Evolutionary conservation across 495 filamentous ascomycete species (phyloP), one percentile per base, ranked within the genome.

Genomic region (Penicillium salamii): DNA sequence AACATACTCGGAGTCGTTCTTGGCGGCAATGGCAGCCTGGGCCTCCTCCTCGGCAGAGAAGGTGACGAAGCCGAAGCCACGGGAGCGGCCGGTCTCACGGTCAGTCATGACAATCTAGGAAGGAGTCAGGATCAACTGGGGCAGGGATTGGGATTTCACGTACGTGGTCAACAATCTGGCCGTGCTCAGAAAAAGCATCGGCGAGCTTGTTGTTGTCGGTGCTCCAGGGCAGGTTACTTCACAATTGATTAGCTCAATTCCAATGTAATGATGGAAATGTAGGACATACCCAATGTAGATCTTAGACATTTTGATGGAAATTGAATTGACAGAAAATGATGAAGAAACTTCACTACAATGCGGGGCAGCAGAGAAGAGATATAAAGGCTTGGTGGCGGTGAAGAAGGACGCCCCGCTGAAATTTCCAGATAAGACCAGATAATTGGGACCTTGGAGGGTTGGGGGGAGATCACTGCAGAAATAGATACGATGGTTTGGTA

Each of bases 21-120:
- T 32, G 28, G 20, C 44, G n/a, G 26, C 29, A 24, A 54, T 45
- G 31, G 51, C 55, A 19, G 32, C 37, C 8, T 47, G 14, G 21
- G 55, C 50, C 50, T 54, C 46, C 17, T 54, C 36, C 2, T 18
- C 34, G 37, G 26, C 29, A 24, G 37, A 17, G 51, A 40, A 58
- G 23, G 42, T 50, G 34, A 58, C 55, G 51, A 58, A 58, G 20
- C 55, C 55, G 47, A 58, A 58, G 33, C 55, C 55, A 15, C 55
- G 50, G 55, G 40, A 38, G 47, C 55, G 55, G 19, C 42, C 40
- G 28, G 55, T 54, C n/a, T 58, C 55, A 36, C 51, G 55, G 46
- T 58, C 55, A 14, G 31, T 37, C 51, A 58, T 47, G 31, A 58
- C 55, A 18, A 54, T 51, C 55, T 58, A 17, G 31, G 24, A 23